Conservation (phyloP, 176 grass and related monocot species). For the Puccinellia tenuiflora region DNA sequence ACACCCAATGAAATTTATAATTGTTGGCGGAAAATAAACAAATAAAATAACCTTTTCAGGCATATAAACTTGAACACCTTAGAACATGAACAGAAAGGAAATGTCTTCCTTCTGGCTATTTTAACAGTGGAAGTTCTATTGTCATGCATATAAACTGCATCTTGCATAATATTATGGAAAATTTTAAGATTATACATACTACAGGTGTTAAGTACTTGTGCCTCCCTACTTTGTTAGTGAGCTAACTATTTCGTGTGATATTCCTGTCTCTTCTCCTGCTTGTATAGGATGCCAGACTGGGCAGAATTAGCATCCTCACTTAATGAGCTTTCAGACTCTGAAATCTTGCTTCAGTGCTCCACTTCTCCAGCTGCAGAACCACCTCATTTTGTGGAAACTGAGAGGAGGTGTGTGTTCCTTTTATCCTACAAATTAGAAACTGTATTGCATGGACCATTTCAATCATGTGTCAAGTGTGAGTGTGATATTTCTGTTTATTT, state of each 20-base stretch:
- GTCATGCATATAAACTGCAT: neutral
- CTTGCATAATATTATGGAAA: neutral
- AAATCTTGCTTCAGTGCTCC: constrained; percentile 67
- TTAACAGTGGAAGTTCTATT: neutral
- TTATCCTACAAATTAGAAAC: constrained; percentile 9
- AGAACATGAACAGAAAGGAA: neutral
- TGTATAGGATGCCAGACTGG: constrained; percentile 62
- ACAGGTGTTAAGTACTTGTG: neutral
- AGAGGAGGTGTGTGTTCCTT: constrained; percentile 58
- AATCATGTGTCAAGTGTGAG: neutral
- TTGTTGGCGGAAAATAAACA: neutral
- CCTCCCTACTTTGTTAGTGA: neutral
- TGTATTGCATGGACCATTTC: neutral
- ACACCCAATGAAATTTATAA: neutral
- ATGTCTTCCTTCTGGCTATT: neutral
- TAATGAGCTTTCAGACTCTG: constrained; percentile 56
- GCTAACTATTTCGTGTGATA: neutral
- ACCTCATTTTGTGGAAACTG: constrained; percentile 85
- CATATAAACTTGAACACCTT: no score
- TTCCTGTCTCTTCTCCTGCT: constrained; percentile 17
- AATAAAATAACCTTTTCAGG: neutral
- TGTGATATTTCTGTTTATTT: neutral
- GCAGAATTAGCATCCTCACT: constrained; percentile 35
- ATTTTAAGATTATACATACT: neutral
- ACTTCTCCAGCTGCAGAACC: constrained; percentile 83